Conservation (phyloP, 2,329 filamentous ascomycete species). For the Blumeria hordei region DNA sequence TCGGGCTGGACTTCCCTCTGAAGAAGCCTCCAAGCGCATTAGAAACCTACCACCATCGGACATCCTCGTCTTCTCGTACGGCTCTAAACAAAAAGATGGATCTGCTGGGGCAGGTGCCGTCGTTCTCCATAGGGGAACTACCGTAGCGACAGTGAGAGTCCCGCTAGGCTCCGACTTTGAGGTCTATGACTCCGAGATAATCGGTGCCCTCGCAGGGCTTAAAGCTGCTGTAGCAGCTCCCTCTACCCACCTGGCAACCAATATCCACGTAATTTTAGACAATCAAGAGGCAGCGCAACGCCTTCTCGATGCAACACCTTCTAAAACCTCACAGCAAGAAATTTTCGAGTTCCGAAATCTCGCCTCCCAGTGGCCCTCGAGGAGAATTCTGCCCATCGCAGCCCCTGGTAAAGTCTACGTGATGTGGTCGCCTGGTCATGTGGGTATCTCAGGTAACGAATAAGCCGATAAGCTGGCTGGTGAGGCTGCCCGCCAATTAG, state of each 20-base stretch:
- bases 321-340: not conserved
- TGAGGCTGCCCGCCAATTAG: not conserved
- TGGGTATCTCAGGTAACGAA: not conserved
- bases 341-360: not conserved
- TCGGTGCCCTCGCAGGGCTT: not conserved
- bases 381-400: not conserved
- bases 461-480: not conserved
- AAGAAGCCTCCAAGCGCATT: not conserved
- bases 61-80: not conserved
- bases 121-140: not conserved
- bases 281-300: not conserved
- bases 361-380: not conserved
- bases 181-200: not conserved
- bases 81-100: not conserved
- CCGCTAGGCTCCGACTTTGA: not conserved
- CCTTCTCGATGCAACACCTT: not conserved
- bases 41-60: not conserved
- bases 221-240: not conserved
- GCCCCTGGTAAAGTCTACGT: not conserved
- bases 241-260: not conserved
- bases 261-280: constrained; percentile 1
- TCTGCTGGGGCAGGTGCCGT: not conserved
- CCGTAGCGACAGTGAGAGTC: not conserved
- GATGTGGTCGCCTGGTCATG: not conserved
- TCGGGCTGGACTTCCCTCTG: not conserved